Base-by-base conservation (phyloP, 2,329 filamentous ascomycete genomes). In the Alternaria triticina region DNA sequence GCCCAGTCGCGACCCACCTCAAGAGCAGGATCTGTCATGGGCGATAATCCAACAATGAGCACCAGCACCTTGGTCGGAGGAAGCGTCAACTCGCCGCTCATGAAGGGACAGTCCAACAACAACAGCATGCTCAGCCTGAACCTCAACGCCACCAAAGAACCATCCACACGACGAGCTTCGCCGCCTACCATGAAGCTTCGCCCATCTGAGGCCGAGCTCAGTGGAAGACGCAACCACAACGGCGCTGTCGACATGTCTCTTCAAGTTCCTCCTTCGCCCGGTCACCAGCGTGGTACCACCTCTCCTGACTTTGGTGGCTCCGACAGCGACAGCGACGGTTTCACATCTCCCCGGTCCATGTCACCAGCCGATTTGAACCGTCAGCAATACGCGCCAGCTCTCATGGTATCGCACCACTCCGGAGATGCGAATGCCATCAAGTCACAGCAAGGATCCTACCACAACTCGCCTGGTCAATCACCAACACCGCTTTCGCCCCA, bases 1-100 rank as follows among this genome's bases (percentile, higher is more conserved):
- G 73, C 76, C 25, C 79, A 81, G 56, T 81, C 79, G 23, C 76
- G 77, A 46, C 79, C 79, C 22, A 74, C 71, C 11, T 80, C 79
- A 63, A 73, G 76, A 70, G 73, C 77, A 15, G 73, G 72, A 65
- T 80, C 78, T 7, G 57, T 73, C 27, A 61, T 66, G 22, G 62
- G 65, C 20, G 71, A 70, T 22, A 68, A 67, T 28, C 72, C 74
- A 30, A 67, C 70, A 30, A 73, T 78, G 73, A 78, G 76, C 71
- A 71, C 75, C 25, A 77, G 72, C 59, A 79, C 79, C 6, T 65
- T 80, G 25, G 68, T 79, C 33, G 76, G 77, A 47, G 75, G 74
- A 28, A 74, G 74, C 50, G 61, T 68, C 40, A 73, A 68, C 64
- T 76, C 78, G 40, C 72, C 72, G 13, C 74, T 78, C 47, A 68